Evolutionary conservation across 768 basidiomycete species (phyloP), one percentile per base, ranked within the genome.

Genomic region (Xanthoconium purpureum): DNA sequence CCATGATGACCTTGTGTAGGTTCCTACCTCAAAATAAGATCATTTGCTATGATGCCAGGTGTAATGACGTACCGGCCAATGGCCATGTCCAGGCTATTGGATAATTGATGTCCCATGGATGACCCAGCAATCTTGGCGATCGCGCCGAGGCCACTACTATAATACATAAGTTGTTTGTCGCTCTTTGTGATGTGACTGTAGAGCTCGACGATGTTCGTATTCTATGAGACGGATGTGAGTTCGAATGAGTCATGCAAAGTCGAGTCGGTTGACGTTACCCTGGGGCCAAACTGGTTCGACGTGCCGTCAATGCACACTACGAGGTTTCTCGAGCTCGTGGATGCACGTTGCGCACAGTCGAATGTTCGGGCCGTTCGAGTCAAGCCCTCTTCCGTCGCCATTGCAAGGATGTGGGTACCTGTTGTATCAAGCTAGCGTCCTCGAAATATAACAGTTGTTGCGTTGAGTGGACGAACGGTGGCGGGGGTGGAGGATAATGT

Each of bases 181-280:
- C 58, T 56, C 58, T 77, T 77, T n/a, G 60, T 60, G 30, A 77
- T 61, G n/a, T 64, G 67, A 50, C 64, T 69, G 50, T 75, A 75
- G 12, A 77, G 63, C 45, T 77, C 76, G 50, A 78, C 56, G 37
- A 78, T 73, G 54, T 77, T 75, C 4, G 77, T 75, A 49, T 77
- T 77, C 78, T 78, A 37, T 9, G 1, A 35, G 38, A 28, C 9
- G 24, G 4, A 36, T 9, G 17, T 2, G 24, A 3, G 18, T 18
- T 48, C n/a, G 20, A 13, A 33, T 24, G 47, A 63, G 20, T 20
- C 44, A 6, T 9, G 38, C 35, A 28, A 30, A 13, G 3, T 44
- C 32, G 33, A 51, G 14, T 10, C 8, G 29, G n/a, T 29, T 47
- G 36, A 28, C 7, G 28, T 56, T 46, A 76, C 74, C 67, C 63